Evolutionary conservation across 371 early-diverging fungal genomes (phyloP).

Genomic region (Funneliformis caledonium): DNA sequence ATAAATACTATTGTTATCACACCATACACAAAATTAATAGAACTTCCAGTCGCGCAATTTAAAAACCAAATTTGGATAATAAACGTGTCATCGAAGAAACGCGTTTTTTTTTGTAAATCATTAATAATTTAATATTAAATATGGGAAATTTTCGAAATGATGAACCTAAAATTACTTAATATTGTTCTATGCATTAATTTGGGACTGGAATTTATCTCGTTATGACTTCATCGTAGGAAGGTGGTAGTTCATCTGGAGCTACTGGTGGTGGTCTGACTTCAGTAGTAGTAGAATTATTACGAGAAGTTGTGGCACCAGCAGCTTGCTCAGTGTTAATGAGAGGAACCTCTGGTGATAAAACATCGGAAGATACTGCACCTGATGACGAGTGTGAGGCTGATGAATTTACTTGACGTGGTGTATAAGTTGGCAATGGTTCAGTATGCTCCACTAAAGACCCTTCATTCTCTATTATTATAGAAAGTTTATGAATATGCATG

Average conservation of each 20-base stretch:
- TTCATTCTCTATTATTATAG: conserved; percentile 16
- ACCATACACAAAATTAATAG: too few relatives aligned
- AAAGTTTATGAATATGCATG: not conserved
- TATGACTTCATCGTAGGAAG: conserved; percentile 32
- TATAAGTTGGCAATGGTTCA: conserved; percentile 32
- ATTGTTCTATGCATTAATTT: not conserved
- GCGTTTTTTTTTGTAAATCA: too few relatives aligned
- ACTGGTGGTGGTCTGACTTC: not conserved
- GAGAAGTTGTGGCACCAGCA: not conserved
- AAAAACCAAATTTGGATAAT: too few relatives aligned
- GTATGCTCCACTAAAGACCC: conserved; percentile 6
- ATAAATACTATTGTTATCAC: too few relatives aligned
- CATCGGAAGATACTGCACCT: not conserved
- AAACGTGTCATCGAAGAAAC: too few relatives aligned
- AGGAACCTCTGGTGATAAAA: not conserved
- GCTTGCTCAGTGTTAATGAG: not conserved
- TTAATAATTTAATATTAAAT: too few relatives aligned
- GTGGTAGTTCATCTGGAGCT: conserved; percentile 32
- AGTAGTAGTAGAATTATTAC: not conserved
- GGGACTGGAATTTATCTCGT: not conserved
- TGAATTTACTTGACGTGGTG: conserved; percentile 31
- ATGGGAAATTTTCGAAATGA: not conserved
- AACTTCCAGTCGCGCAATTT: too few relatives aligned
- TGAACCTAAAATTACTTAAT: not conserved
- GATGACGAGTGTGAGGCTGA: not conserved